These are phyloP conservation scores for Aspergillus mulundensis DNA, from an alignment of 495 filamentous ascomycete genomes.

Conservation along the genomic window DNA sequence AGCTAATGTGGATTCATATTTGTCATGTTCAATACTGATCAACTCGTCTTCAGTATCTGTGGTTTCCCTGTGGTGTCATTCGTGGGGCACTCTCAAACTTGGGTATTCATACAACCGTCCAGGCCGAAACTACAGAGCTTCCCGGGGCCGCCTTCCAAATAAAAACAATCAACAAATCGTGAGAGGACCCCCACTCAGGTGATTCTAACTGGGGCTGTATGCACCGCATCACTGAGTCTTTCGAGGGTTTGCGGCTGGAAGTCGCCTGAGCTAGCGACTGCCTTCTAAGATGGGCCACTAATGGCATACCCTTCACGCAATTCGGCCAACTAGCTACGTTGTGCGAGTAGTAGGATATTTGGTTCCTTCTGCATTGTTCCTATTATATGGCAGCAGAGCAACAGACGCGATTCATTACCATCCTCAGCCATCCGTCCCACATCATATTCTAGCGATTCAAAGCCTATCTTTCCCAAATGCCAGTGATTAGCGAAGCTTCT, in stretches of 20 bases:
- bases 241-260: not conserved
- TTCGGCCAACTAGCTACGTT: not conserved
- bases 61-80: conserved; percentile 90
- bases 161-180: conserved; percentile 68
- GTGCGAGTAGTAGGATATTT: conserved; percentile 10
- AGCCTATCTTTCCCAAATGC: conserved; percentile 45
- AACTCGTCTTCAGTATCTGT: conserved; percentile 65
- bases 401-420: conserved; percentile 6
- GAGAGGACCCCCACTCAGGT: not conserved
- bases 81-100: conserved; percentile 82
- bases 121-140: conserved; percentile 80
- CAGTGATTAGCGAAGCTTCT: conserved; percentile 41
- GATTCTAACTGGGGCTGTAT: too few species aligned
- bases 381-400: conserved; percentile 4
- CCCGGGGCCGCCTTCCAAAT: conserved; percentile 94
- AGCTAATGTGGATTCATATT: not conserved
- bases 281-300: too few species aligned
- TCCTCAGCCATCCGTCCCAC: conserved; percentile 23
- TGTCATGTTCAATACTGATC: not conserved
- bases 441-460: conserved; percentile 30
- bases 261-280: not conserved
- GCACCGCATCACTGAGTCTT: too few species aligned
- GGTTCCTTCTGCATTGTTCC: conserved; percentile 15
- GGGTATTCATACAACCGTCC: conserved; percentile 86
- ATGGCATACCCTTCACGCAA: too few species aligned